Evolutionary conservation across 768 basidiomycete genomes (phyloP).

Genomic region (Ramaria rubella): DNA sequence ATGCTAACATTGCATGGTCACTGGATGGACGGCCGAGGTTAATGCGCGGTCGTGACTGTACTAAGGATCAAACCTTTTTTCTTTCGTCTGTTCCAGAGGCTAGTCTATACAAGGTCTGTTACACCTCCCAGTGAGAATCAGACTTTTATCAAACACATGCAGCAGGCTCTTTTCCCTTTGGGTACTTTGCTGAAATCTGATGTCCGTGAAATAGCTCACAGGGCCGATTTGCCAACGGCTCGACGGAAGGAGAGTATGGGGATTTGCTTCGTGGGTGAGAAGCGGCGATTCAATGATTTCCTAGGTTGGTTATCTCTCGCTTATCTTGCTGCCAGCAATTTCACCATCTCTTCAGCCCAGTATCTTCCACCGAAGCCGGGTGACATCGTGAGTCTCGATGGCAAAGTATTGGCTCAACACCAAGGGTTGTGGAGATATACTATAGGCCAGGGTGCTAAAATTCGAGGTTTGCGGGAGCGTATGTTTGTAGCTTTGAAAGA

Average conservation of each 20-base stretch:
- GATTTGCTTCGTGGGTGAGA: conserved; percentile 88
- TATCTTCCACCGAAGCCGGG: conserved; percentile 72
- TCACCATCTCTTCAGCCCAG: conserved; percentile 42
- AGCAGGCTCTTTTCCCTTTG: conserved; percentile 67
- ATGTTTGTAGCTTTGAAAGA: conserved; percentile 78
- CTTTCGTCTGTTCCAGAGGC: conserved; percentile 68
- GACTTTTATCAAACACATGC: neutral
- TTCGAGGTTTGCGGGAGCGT: conserved; percentile 52
- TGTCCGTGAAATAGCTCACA: conserved; percentile 64
- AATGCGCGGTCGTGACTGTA: conserved; percentile 40
- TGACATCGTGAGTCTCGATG: conserved; percentile 55
- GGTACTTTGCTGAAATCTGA: conserved; percentile 57
- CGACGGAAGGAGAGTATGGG: conserved; percentile 85
- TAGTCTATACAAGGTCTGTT: conserved; percentile 44
- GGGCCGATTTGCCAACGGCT: conserved; percentile 62
- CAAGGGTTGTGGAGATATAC: conserved; percentile 80
- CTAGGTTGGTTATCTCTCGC: conserved; percentile 42
- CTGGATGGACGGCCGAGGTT: conserved; percentile 30
- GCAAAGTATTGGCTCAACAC: conserved; percentile 53
- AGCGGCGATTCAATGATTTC: conserved; percentile 64
- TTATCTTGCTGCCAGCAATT: neutral
- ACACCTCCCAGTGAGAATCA: neutral
- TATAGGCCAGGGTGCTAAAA: conserved; percentile 70
- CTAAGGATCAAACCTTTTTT: conserved; percentile 92
- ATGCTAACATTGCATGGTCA: conserved; percentile 64